A percentile compares a stretch with the other conserved stretches of the same genome.
Conservation (phyloP, 2,329 filamentous ascomycete genomes). For the Penicillium sp. region DNA sequence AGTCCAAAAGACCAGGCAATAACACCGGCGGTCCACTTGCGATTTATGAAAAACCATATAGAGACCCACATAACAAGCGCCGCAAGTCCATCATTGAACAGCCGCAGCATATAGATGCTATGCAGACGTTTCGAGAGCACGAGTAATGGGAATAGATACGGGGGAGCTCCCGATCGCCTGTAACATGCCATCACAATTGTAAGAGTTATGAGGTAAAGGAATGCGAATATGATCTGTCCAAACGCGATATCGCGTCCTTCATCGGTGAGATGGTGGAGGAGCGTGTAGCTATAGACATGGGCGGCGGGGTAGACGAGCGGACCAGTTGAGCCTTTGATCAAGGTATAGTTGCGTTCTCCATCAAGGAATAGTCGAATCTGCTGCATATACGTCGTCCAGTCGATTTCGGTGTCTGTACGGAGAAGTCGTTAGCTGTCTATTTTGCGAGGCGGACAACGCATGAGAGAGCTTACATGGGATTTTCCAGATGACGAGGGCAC, state of each 20-base stretch:
- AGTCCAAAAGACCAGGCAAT: conserved; percentile 77
- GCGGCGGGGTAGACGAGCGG: conserved; percentile 93
- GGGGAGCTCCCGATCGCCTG: conserved; percentile 59
- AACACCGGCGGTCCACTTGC: conserved; percentile 74
- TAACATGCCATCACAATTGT: conserved; percentile 84
- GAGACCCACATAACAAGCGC: conserved; percentile 80
- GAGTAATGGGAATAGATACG: conserved; percentile 84
- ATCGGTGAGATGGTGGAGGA: conserved; percentile 77
- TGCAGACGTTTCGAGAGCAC: conserved; percentile 90
- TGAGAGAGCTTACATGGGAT: conserved; percentile 72
- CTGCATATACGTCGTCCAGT: conserved; percentile 97
- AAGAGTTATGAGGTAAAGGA: conserved; percentile 77
- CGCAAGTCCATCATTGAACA: conserved; percentile 96
- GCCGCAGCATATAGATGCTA: conserved; percentile 87
- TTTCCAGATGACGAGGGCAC: conserved; percentile 75
- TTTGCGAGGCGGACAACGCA: conserved; percentile 11
- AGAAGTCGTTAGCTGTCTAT: conserved; percentile 24
- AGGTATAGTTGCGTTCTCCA: conserved; percentile 86
- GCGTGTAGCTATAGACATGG: conserved; percentile 89
- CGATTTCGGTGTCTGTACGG: conserved; percentile 86
- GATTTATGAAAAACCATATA: conserved; percentile 77
- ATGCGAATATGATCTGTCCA: conserved; percentile 84
- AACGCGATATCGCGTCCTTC: conserved; percentile 74
- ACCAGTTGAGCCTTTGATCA: conserved; percentile 85
- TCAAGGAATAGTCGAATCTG: conserved; percentile 79